Evolutionary conservation across 164 flowering plant genomes (phyloP).

Genomic region (Dillenia suffruticosa): DNA sequence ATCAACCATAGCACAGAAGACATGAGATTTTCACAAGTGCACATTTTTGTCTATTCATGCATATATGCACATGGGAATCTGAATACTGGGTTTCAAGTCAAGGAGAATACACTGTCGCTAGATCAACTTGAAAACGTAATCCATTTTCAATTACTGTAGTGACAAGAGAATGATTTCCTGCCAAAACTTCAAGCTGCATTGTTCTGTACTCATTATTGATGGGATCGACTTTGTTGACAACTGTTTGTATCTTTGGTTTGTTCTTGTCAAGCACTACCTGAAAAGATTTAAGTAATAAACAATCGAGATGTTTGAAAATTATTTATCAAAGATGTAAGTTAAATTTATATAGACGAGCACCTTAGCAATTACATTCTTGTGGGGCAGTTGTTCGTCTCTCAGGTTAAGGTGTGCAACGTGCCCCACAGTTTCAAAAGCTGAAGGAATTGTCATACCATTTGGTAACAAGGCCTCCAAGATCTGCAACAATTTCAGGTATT

Average conservation of each 20-base stretch:
- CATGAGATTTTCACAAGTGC: too few relatives aligned
- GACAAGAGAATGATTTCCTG: constrained; percentile 87
- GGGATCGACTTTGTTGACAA: constrained; percentile 82
- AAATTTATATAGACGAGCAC: constrained; percentile 22
- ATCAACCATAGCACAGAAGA: too few relatives aligned
- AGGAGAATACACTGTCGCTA: constrained; percentile 66
- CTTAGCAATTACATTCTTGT: constrained; percentile 84
- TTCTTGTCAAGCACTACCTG: constrained; percentile 93
- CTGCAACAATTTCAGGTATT: constrained; percentile 31
- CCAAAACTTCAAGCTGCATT: constrained; percentile 95
- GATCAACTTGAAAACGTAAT: constrained; percentile 72
- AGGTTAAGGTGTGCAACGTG: constrained; percentile 91
- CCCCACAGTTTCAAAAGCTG: constrained; percentile 89
- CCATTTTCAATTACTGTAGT: constrained; percentile 85
- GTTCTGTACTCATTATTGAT: constrained; percentile 86
- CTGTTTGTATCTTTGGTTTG: constrained; percentile 87
- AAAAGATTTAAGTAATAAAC: constrained; percentile 5
- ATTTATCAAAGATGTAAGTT: not conserved
- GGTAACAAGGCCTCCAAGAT: constrained; percentile 83
- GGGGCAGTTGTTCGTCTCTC: constrained; percentile 80
- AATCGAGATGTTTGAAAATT: not conserved
- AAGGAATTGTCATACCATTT: constrained; percentile 56
- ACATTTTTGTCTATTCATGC: too few relatives aligned
- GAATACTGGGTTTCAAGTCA: constrained; percentile 7
- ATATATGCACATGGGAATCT: too few relatives aligned